Percentiles rank a stretch among this genome's conserved stretches.
These are phyloP conservation scores for Amaranthus palmeri DNA, from an alignment of 148 eudicot genomes.

Conservation along the genomic window DNA sequence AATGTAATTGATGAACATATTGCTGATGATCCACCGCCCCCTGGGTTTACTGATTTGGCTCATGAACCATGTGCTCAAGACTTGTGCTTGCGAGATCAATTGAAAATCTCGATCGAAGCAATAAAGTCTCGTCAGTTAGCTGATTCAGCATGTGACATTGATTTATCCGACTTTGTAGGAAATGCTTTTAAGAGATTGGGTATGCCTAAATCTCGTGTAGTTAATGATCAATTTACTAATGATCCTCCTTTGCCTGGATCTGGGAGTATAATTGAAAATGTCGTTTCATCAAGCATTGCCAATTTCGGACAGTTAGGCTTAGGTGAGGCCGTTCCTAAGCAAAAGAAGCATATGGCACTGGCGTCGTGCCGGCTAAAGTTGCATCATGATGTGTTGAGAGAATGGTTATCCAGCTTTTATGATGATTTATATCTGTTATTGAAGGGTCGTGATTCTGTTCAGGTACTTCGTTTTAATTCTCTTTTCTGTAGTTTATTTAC, in stretches of 20 bases:
- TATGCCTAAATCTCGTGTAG: conserved; percentile 20
- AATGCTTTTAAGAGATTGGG: conserved; percentile 48
- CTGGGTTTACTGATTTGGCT: conserved; percentile 12
- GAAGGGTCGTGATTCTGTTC: conserved; percentile 23
- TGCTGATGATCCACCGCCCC: conserved; percentile 28
- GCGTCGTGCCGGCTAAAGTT: conserved; percentile 64
- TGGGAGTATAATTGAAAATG: conserved; percentile 24
- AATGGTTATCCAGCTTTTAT: conserved; percentile 47
- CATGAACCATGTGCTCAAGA: conserved; percentile 2
- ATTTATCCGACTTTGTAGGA: conserved; percentile 36
- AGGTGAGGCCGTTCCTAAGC: conserved; percentile 26
- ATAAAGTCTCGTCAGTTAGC: conserved; percentile 14
- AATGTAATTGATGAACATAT: conserved; percentile 11
- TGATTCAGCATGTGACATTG: conserved; percentile 21
- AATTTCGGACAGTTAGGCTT: conserved; percentile 31
- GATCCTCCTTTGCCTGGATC: conserved; percentile 47
- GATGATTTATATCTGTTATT: conserved; percentile 33
- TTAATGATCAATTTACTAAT: conserved; percentile 26
- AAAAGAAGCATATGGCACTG: conserved; percentile 34
- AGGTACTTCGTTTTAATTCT: conserved; percentile 30
- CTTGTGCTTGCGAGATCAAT: conserved; percentile 19
- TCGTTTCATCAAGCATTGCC: conserved; percentile 23
- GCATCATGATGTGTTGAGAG: conserved; percentile 59
- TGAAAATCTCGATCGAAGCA: conserved; percentile 19
- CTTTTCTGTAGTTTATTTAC: neutral